Base-by-base conservation (phyloP, 2,329 filamentous ascomycete species). In the Blastomyces parvus region DNA sequence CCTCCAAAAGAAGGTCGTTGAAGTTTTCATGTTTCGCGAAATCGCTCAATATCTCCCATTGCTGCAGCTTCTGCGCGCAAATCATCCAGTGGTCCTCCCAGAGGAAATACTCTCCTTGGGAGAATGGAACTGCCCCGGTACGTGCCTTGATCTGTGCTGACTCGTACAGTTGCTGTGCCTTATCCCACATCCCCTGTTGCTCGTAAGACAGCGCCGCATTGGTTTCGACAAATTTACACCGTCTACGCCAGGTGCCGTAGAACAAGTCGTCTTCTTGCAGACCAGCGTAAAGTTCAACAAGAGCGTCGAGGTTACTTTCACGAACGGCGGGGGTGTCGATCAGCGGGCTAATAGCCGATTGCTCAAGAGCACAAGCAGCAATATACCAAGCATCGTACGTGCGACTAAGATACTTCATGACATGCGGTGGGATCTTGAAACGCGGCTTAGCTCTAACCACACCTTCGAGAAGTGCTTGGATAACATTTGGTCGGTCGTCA, bases 81-180 rank as follows among this genome's bases (percentile, higher is more conserved):
- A 97, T 83, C 52, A 99, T 88, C 94, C 94, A 99, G 70, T 99
- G 95, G 72, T 99, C 94, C 77, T 99, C 94, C 94, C 94, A 99
- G 0, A 99, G 84, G 85, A 96, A 97, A 77, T 99, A 99, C 76
- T 99, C 94, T 40, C 88, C 91, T 70, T 95, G 90, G 0, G 93
- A 96, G 75, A 97, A 97, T 0, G 94, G 93, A 65, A 97, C 86
- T n/a, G 93, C 90, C 60, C 92, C 94, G 0, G 93, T 97, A 57
- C 95, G 86, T 55, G 95, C 94, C 75, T 97, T 99, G 74, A 99
- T 91, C 76, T 99, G 95, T 0, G 95, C 94, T 63, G 88, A 88
- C 76, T 99, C 94, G 74, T 97, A 99, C 79, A 97, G 88, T 71
- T 90, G 89, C 77, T 99, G 95, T 0, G 95, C 92, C 77, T 97